Evolutionary conservation across 805 yeast species (phyloP).

Genomic region (Yarrowia yakushimensis): DNA sequence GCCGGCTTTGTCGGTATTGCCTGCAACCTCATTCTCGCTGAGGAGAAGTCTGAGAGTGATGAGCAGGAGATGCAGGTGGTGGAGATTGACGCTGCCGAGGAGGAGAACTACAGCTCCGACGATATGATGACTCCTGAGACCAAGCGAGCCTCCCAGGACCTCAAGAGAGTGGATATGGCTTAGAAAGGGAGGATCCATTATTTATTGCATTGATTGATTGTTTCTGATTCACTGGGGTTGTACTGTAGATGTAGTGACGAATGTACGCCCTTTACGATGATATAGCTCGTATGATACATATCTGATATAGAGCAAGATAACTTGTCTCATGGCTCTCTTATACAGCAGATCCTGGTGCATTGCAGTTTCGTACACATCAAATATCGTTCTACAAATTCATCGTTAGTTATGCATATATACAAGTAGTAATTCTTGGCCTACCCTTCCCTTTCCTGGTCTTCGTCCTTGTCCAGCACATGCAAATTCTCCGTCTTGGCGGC

Average conservation of each 20-base stretch:
- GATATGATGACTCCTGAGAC: conserved; percentile 7
- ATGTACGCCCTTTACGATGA: too few relatives aligned
- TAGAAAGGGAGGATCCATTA: background rate
- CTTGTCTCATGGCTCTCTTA: too few relatives aligned
- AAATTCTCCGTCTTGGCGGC: conserved; percentile 19
- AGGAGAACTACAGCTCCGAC: conserved; percentile 5
- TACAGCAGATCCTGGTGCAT: too few relatives aligned
- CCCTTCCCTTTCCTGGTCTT: background rate
- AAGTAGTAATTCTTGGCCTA: background rate
- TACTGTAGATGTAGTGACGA: too few relatives aligned
- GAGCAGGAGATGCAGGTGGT: conserved; percentile 25
- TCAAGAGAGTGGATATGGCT: background rate
- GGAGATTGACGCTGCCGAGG: conserved; percentile 11
- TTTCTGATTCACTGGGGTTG: background rate
- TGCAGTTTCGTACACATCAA: background rate
- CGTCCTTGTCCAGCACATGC: conserved; percentile 19
- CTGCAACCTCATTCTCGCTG: conserved; percentile 60
- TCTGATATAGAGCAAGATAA: too few relatives aligned
- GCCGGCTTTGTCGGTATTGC: conserved; percentile 63
- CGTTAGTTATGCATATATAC: conserved; percentile 20
- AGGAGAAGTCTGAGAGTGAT: conserved; percentile 39
- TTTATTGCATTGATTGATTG: conserved; percentile 17
- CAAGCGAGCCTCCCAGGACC: conserved; percentile 3
- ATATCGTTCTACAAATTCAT: too few relatives aligned
- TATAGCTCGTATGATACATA: too few relatives aligned